Conservation (phyloP, 2,329 filamentous ascomycete genomes). For the Cercospora zeae-maydis region DNA sequence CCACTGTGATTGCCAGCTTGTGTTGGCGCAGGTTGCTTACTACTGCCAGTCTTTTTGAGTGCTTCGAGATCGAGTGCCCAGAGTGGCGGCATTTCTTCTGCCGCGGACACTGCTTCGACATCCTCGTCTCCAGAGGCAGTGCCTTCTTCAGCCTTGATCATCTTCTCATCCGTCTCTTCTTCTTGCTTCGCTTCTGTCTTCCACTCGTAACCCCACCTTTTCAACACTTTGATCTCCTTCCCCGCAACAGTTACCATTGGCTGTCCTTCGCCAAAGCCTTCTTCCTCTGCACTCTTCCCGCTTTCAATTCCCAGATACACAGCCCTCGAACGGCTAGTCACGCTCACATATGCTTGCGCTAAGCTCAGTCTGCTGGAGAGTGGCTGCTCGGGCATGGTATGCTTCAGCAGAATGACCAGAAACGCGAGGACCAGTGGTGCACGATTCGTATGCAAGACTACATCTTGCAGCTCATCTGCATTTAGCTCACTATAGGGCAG, state of each 20-base stretch:
- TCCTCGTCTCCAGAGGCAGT: slow-evolving; percentile 11
- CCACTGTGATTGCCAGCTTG: slow-evolving; percentile 39
- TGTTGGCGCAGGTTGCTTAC: slow-evolving; percentile 24
- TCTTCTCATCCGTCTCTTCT: slow-evolving; percentile 34
- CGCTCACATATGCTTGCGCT: slow-evolving; percentile 77
- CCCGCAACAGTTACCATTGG: slow-evolving; percentile 70
- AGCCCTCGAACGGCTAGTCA: slow-evolving; percentile 74
- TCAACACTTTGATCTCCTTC: slow-evolving; percentile 69
- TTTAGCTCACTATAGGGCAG: slow-evolving; percentile 55
- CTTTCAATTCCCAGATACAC: slow-evolving; percentile 68
- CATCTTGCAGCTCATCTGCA: slow-evolving; percentile 57
- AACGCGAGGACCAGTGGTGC: slow-evolving; percentile 81
- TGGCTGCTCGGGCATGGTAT: slow-evolving; percentile 83
- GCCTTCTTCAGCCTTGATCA: slow-evolving; percentile 20
- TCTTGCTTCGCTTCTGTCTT: slow-evolving; percentile 32
- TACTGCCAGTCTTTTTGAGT: slow-evolving; percentile 43
- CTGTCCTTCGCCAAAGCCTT: slow-evolving; percentile 72
- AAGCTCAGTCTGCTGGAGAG: slow-evolving; percentile 78
- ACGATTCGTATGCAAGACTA: slow-evolving; percentile 68
- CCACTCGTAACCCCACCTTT: slow-evolving; percentile 70
- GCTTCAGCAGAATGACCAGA: slow-evolving; percentile 66
- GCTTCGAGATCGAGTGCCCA: slow-evolving; percentile 59
- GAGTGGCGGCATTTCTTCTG: slow-evolving; percentile 47
- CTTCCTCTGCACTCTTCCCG: slow-evolving; percentile 62
- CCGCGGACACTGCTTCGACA: slow-evolving; percentile 1